Percentiles rank a stretch among this genome's conserved stretches.
Conservation (phyloP, 192 early-diverging fungal genomes). For the Haplosporangium gracile region DNA sequence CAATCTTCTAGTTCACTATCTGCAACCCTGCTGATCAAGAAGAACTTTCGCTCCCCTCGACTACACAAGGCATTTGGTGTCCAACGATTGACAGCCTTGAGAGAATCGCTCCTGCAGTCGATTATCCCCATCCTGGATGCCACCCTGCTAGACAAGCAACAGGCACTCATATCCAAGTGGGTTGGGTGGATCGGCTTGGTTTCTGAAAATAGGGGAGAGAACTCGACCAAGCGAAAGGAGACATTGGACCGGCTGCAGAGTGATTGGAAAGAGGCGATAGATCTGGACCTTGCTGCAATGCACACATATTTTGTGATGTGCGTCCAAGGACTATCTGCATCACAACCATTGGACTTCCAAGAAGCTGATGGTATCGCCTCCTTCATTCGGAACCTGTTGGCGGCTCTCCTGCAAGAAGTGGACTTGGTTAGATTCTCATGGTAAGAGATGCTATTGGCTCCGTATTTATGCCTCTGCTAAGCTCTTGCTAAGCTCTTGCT, state of each 20-base stretch:
- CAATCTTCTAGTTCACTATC: constrained; percentile 31
- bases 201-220: constrained; percentile 43
- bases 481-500: constrained; percentile 25
- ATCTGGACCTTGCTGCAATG: constrained; percentile 35
- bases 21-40: constrained; percentile 42
- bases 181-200: constrained; percentile 42
- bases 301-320: constrained; percentile 38
- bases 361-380: constrained; percentile 46
- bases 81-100: constrained; percentile 35
- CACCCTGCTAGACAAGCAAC: constrained; percentile 40
- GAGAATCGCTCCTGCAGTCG: constrained; percentile 29
- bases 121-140: constrained; percentile 35
- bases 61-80: constrained; percentile 40
- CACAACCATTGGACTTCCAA: constrained; percentile 46
- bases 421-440: constrained; percentile 47
- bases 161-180: constrained; percentile 42
- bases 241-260: constrained; percentile 25
- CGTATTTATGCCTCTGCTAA: constrained; percentile 17
- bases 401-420: constrained; percentile 42
- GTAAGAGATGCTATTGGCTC: constrained; percentile 29
- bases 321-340: constrained; percentile 39
- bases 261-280: constrained; percentile 35
- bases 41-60: constrained; percentile 43
- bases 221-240: constrained; percentile 35
- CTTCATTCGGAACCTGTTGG: constrained; percentile 39